Evolutionary conservation across 1,284 basidiomycete species (phyloP), one percentile per base, ranked within the genome.

Genomic region (Ustilago tritici): DNA sequence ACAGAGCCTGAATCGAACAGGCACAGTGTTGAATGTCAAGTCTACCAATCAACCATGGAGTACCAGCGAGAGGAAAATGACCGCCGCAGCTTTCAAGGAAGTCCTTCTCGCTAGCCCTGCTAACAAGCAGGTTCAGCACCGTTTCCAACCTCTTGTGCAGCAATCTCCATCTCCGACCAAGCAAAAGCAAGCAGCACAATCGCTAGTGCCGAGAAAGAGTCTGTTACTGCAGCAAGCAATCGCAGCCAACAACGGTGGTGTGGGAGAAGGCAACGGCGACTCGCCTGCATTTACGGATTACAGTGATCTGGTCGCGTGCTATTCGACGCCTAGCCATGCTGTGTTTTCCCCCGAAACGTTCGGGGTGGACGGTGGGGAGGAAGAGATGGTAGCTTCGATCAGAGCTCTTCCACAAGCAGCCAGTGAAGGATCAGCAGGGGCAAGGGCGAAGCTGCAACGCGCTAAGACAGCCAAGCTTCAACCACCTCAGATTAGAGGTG

Each of bases 301-400:
- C n/a, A 67, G 64, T 43, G 73, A 76, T 31, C 28, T 76, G 19
- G 68, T 76, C 0, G 73, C 64, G 1, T 76, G 73, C 59, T 76
- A 76, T 41, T 67, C 68, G 12, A 67, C 73, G 12, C 64, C 70
- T 4, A 73, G 70, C 34, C 57, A 64, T 19, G 57, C 43, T 8
- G 36, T 65, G 35, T 12, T 9, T 17, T 64, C 56, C 4, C 55
- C 54, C 2, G 40, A 43, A 31, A 38, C n/a, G 4, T 49, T 31
- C 12, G 49, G 31, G 14, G 49, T 32, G 15, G 28, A 15, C 9
- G 49, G 23, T 28, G 23, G 23, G 23, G 23, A 28, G 2, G 53
- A 38, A 12, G 59, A 56, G 43, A 19, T 46, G n/a, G 43, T 46
- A 15, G 43, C 43, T 19, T 46, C 43, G 15, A 66, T 72, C 4